These are phyloP conservation scores for Macroventuria anomochaeta DNA, from an alignment of 2,329 filamentous ascomycete genomes.

Conservation along the genomic window DNA sequence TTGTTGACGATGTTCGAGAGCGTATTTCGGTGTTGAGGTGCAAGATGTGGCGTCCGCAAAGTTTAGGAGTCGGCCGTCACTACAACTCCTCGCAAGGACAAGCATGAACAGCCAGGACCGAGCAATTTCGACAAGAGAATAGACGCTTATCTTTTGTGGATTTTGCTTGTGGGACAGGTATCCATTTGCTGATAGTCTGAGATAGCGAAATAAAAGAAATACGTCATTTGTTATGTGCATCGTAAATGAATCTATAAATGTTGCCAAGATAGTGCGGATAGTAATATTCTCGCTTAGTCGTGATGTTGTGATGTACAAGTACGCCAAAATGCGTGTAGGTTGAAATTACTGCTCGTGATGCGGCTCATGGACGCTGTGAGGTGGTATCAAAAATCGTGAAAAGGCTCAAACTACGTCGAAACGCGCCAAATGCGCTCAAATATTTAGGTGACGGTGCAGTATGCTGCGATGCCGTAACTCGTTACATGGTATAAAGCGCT, in stretches of 20 bases:
- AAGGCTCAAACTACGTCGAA: background rate
- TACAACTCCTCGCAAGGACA: background rate
- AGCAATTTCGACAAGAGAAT: constrained; percentile 11
- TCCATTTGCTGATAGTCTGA: constrained; percentile 4
- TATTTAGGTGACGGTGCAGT: constrained; percentile 1
- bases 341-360: background rate
- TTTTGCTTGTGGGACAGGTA: constrained; percentile 12
- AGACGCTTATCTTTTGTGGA: constrained; percentile 22
- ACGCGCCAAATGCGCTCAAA: background rate
- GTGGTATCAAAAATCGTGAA: constrained; percentile 12
- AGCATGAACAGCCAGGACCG: constrained; percentile 1
- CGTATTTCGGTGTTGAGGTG: background rate
- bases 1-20: constrained; percentile 8
- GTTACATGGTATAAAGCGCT: constrained; percentile 17
- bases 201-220: constrained; percentile 13
- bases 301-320: constrained; percentile 6
- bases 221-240: constrained; percentile 3
- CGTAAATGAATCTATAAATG: background rate
- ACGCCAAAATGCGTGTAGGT: background rate
- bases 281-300: background rate
- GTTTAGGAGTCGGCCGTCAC: background rate
- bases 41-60: background rate
- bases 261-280: background rate
- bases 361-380: background rate
- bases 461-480: constrained; percentile 10